Percentiles rank a stretch among this genome's conserved stretches.
phyloP scores from a whole-genome alignment of 1,284 basidiomycete genomes.

The Pseudozyma hubeiensis region DNA sequence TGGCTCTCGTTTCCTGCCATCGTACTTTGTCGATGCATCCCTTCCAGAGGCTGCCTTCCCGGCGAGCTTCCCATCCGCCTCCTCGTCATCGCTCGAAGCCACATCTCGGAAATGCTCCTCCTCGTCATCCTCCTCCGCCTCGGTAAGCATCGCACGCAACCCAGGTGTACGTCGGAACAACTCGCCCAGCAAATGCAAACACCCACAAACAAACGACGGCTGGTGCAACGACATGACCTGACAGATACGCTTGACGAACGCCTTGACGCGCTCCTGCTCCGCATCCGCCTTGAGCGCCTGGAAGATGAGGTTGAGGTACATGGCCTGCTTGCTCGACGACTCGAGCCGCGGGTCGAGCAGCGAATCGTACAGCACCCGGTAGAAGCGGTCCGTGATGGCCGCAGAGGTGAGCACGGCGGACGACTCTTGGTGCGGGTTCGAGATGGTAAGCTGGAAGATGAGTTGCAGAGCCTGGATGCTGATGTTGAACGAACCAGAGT shows the following conservation, averaged over 20 bases:
- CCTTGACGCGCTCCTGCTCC: conserved; percentile 78
- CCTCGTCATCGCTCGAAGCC: conserved; percentile 60
- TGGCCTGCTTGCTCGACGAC: conserved; percentile 90
- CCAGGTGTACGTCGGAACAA: conserved; percentile 81
- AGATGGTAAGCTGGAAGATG: conserved; percentile 80
- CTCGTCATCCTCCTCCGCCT: conserved; percentile 70
- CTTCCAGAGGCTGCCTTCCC: conserved; percentile 17
- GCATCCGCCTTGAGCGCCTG: conserved; percentile 87
- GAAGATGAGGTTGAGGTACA: conserved; percentile 96
- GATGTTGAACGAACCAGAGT: conserved; percentile 90
- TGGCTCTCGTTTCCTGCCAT: conserved; percentile 82
- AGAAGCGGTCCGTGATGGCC: conserved; percentile 77
- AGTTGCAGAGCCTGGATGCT: conserved; percentile 92
- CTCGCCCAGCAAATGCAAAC: conserved; percentile 75
- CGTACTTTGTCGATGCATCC: conserved; percentile 46
- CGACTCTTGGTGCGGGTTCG: conserved; percentile 32
- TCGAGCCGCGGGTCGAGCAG: conserved; percentile 85
- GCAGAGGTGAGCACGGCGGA: conserved; percentile 33
- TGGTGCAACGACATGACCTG: conserved; percentile 84
- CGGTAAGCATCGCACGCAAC: conserved; percentile 77
- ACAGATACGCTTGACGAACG: conserved; percentile 86
- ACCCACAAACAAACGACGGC: conserved; percentile 89
- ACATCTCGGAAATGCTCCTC: conserved; percentile 73
- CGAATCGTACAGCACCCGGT: conserved; percentile 89
- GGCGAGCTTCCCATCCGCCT: conserved; percentile 28